These are phyloP conservation scores for Plasmodium inui DNA, from an alignment of 169 alveolate species.

Conservation along the genomic window DNA sequence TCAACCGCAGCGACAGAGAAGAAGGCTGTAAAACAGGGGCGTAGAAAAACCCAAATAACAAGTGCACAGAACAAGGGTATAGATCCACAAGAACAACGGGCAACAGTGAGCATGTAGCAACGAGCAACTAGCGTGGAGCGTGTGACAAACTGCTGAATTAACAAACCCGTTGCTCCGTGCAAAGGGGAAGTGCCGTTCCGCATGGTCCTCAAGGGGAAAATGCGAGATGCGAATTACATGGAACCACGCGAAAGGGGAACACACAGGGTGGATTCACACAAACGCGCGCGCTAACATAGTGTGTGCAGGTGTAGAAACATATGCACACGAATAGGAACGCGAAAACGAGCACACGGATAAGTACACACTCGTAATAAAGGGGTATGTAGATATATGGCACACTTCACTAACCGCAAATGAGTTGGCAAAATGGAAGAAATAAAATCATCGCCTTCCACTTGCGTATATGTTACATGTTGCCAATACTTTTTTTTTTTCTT, in stretches of 20 bases:
- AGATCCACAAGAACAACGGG: neutral
- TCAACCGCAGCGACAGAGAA: neutral
- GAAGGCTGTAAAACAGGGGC: neutral
- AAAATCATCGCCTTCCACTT: neutral
- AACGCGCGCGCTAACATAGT: neutral
- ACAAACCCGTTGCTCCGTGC: neutral
- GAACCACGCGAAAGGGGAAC: neutral
- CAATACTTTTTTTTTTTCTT: neutral
- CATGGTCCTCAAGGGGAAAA: neutral
- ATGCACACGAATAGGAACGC: constrained; percentile 2
- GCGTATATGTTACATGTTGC: neutral
- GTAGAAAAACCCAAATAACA: neutral
- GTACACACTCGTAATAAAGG: neutral
- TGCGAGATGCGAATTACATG: neutral
- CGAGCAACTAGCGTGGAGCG: neutral
- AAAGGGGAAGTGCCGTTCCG: neutral
- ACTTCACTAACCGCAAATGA: neutral
- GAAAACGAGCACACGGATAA: neutral
- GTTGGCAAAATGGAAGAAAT: neutral
- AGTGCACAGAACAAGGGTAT: neutral
- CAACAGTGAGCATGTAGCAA: neutral
- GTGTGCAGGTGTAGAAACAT: neutral
- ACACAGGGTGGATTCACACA: neutral
- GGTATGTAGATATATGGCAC: neutral
- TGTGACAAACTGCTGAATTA: neutral